phyloP scores from a whole-genome alignment of 495 filamentous ascomycete species.

The Podospora tetraspora region DNA sequence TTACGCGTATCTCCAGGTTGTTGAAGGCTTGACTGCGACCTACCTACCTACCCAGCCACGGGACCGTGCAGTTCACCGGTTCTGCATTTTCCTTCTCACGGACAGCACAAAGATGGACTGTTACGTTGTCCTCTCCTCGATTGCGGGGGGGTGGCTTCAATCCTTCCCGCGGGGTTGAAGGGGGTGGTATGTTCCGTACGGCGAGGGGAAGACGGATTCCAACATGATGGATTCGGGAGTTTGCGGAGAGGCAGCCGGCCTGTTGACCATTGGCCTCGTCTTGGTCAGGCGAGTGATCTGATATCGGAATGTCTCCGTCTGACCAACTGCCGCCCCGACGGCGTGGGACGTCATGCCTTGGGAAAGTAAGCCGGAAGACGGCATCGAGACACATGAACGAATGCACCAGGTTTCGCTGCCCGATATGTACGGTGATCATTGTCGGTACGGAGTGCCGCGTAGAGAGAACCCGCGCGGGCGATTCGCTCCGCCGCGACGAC shows the following conservation, averaged over 20 bases:
- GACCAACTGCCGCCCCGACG: neutral
- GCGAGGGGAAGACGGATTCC: neutral
- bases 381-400: neutral
- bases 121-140: neutral
- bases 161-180: neutral
- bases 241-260: neutral
- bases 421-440: neutral
- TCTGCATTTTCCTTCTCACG: neutral
- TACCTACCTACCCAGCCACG: neutral
- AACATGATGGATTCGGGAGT: neutral
- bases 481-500: neutral
- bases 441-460: too few species aligned
- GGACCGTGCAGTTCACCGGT: neutral
- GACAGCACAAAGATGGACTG: neutral
- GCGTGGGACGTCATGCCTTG: neutral
- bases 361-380: neutral
- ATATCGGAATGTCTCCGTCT: neutral
- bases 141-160: neutral
- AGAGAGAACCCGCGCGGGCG: neutral
- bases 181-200: neutral
- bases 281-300: neutral
- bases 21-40: neutral
- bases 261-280: neutral
- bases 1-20: neutral
- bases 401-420: neutral